These are phyloP conservation scores for Fusarium floridanum DNA, from an alignment of 2,329 filamentous ascomycete genomes.

Conservation along the genomic window DNA sequence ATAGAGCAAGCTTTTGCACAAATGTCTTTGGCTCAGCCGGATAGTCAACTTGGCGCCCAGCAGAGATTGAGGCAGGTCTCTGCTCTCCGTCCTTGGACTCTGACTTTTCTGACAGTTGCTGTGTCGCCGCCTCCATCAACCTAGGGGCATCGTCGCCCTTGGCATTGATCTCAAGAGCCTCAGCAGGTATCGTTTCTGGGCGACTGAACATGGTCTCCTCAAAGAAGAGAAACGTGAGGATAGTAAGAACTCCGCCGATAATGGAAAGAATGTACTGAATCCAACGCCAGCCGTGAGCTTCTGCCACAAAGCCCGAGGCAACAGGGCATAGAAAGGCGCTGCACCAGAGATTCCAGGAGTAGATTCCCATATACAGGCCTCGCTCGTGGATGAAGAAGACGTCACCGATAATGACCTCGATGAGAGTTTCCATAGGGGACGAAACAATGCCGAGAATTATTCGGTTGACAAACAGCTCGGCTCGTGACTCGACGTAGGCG, in stretches of 20 bases:
- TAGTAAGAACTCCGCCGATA: slow-evolving; percentile 22
- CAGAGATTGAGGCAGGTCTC: neutral
- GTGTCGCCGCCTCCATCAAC: neutral
- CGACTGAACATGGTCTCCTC: slow-evolving; percentile 45
- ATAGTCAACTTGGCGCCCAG: neutral
- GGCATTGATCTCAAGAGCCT: neutral
- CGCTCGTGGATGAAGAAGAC: slow-evolving; percentile 22
- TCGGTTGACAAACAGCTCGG: slow-evolving; percentile 42
- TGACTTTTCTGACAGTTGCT: neutral
- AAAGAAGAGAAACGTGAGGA: slow-evolving; percentile 38
- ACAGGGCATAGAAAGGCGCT: slow-evolving; percentile 43
- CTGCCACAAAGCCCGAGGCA: slow-evolving; percentile 40
- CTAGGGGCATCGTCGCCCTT: slow-evolving; percentile 17
- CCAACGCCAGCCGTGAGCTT: slow-evolving; percentile 35
- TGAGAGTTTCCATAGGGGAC: slow-evolving; percentile 40
- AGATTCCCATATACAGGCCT: slow-evolving; percentile 44
- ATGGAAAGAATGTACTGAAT: slow-evolving; percentile 42
- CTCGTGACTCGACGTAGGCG: slow-evolving; percentile 32
- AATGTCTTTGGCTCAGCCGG: neutral
- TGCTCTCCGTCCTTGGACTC: neutral
- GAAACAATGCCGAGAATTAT: slow-evolving; percentile 41
- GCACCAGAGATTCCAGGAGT: slow-evolving; percentile 43
- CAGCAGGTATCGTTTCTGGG: neutral
- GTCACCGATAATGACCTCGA: neutral
- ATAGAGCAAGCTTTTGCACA: neutral